Evolutionary conservation across 768 basidiomycete genomes (phyloP).

Genomic region (Calvatia gigantea): DNA sequence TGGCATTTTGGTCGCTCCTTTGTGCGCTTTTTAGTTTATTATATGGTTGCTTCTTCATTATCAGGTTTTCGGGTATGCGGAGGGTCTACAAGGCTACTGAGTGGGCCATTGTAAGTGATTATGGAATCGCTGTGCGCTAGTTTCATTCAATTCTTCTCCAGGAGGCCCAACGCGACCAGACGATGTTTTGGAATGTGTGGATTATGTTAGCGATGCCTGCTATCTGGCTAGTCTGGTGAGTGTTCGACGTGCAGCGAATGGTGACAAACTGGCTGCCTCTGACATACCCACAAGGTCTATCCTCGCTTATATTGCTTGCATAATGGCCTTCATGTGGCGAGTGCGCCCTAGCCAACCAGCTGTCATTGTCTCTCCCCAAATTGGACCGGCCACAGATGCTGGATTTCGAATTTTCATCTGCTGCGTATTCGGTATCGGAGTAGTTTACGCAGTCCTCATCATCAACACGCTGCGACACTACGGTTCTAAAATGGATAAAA

Average conservation of each 20-base stretch:
- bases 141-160: not conserved
- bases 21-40: slow-evolving; percentile 58
- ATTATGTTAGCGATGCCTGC: slow-evolving; percentile 13
- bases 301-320: slow-evolving; percentile 21
- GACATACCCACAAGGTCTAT: slow-evolving; percentile 19
- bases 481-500: slow-evolving; percentile 32
- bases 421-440: slow-evolving; percentile 43
- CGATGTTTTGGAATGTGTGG: slow-evolving; percentile 15
- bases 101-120: slow-evolving; percentile 42
- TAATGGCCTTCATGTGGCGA: slow-evolving; percentile 26
- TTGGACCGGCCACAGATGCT: not conserved
- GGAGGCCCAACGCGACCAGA: slow-evolving; percentile 1
- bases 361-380: not conserved
- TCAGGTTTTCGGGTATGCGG: slow-evolving; percentile 59
- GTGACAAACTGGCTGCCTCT: too few species aligned
- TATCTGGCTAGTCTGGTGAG: slow-evolving; percentile 15
- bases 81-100: slow-evolving; percentile 57
- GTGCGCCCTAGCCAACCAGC: slow-evolving; percentile 1
- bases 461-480: slow-evolving; percentile 49
- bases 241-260: not conserved
- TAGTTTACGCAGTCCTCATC: slow-evolving; percentile 50
- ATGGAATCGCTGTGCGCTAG: not conserved
- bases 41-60: slow-evolving; percentile 58
- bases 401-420: slow-evolving; percentile 42
- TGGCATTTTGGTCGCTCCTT: slow-evolving; percentile 51